Evolutionary conservation across 1,284 basidiomycete species (phyloP).

Genomic region (Earliella scabrosa): DNA sequence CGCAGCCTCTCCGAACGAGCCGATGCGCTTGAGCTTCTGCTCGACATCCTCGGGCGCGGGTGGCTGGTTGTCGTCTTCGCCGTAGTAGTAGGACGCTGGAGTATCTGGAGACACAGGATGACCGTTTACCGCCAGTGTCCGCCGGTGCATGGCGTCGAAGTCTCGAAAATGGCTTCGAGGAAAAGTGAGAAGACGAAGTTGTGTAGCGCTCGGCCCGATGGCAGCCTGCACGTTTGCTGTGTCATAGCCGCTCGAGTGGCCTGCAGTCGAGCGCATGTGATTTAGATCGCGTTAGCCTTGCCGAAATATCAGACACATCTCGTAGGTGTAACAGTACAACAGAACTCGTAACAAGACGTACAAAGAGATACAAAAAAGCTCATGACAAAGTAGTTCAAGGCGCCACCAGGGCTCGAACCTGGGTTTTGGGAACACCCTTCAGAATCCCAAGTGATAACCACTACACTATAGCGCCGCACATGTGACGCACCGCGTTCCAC

Average conservation of each 20-base stretch:
- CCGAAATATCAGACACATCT: too few species aligned
- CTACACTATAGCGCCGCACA: conserved; percentile 20
- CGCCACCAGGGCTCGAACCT: conserved; percentile 21
- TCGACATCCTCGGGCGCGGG: conserved; percentile 18
- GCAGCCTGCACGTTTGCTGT: too few species aligned
- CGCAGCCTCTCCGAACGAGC: not conserved
- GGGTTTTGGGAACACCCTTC: conserved; percentile 19
- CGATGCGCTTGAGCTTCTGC: conserved; percentile 10
- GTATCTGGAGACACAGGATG: conserved; percentile 11
- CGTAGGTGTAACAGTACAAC: too few species aligned
- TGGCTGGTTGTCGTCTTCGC: conserved; percentile 14
- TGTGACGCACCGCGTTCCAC: not conserved
- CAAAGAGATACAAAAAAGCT: too few species aligned
- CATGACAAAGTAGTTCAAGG: not conserved
- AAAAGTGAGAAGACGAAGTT: not conserved
- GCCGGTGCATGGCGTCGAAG: not conserved
- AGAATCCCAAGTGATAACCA: conserved; percentile 21
- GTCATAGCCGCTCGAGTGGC: too few species aligned
- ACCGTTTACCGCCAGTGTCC: not conserved
- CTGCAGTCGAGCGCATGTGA: too few species aligned
- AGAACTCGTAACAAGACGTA: too few species aligned
- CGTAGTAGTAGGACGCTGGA: conserved; percentile 23
- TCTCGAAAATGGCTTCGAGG: not conserved
- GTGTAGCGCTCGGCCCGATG: too few species aligned
- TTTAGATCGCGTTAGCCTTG: too few species aligned